Percentiles rank a stretch among this genome's conserved stretches.
These are phyloP conservation scores for Platanthera zijinensis DNA, from an alignment of 106 monocot genomes.

Conservation along the genomic window DNA sequence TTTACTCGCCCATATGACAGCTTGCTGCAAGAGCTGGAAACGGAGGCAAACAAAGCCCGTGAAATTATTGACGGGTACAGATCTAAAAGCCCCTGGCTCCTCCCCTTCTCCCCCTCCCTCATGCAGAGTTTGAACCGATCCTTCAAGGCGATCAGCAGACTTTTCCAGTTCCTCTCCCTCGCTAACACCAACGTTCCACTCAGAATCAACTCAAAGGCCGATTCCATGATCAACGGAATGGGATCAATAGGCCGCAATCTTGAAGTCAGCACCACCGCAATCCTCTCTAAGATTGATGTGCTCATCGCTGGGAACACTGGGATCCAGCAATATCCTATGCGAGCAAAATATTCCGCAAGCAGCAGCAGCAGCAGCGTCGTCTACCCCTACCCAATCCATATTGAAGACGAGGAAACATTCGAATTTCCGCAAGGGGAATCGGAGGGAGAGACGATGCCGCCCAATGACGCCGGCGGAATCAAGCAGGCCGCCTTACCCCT, in stretches of 20 bases:
- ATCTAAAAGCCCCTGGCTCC: not conserved
- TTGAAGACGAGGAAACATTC: not conserved
- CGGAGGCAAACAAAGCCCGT: slow-evolving; percentile 2
- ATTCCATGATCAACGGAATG: slow-evolving; percentile 1
- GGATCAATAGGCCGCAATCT: not conserved
- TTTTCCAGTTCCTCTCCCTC: not conserved
- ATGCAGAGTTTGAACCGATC: slow-evolving; percentile 1
- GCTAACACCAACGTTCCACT: not conserved
- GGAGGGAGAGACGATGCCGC: not conserved
- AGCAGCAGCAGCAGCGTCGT: not conserved
- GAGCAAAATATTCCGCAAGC: not conserved
- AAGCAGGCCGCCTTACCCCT: too few relatives aligned
- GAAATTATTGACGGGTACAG: not conserved
- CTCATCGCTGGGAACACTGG: not conserved
- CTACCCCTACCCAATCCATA: not conserved
- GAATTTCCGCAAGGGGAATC: not conserved
- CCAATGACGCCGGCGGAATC: not conserved
- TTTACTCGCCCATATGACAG: not conserved
- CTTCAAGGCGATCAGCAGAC: not conserved
- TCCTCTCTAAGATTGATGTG: not conserved
- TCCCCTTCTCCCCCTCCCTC: not conserved
- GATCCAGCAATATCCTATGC: not conserved
- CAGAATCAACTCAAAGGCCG: not conserved
- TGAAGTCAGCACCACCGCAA: not conserved
- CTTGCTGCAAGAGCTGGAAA: slow-evolving; percentile 4